Base-by-base conservation (phyloP, 2,329 filamentous ascomycete species). In the Penicillium glabrum region DNA sequence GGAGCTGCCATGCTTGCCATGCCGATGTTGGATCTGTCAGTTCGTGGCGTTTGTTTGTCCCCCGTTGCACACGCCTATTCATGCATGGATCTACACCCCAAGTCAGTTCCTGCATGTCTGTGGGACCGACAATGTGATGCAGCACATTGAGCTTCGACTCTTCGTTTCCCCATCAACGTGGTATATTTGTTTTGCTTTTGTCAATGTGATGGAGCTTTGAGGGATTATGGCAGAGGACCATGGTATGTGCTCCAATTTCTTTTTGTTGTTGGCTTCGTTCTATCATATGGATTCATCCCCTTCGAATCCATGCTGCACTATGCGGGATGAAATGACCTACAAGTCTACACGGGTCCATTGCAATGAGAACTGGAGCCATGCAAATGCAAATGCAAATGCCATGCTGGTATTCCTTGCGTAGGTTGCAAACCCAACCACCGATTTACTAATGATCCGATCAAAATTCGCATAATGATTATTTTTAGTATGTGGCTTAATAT, bases 131-230 rank as follows among this genome's bases (percentile, higher is more conserved):
- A 21, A 57, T 62, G 53, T 65, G 62, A 65, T 59, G 44, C 56
- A 33, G 46, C 62, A 59, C 53, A 63, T 62, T 33, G 27, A 54
- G 35, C 24, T 43, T 45, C 41, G 26, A 51, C 13, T 8, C 19
- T 48, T 35, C 19, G 62, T 63, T 65, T 48, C 59, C 61, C 56
- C 51, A 49, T 63, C 61, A 63, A 65, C 61, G 35, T 54, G 13
- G 26, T 54, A 47, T 51, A 26, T 51, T 55, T 46, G 46, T 43
- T 45, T 27, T 41, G 47, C 10, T 48, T 35, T 37, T 31, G 19
- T n/a, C 11, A 19, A 24, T 37, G 9, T 8, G 19, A 41, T 11
- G n/a, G 4, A 13, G 39, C 39, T 46, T 46, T 29, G 24, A 46
- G 13, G 44, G 23, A 46, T 14, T 33, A 26, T 35, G 10, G n/a